These are phyloP conservation scores for Metarhizium album DNA, from an alignment of 2,329 filamentous ascomycete genomes.

Conservation along the genomic window DNA sequence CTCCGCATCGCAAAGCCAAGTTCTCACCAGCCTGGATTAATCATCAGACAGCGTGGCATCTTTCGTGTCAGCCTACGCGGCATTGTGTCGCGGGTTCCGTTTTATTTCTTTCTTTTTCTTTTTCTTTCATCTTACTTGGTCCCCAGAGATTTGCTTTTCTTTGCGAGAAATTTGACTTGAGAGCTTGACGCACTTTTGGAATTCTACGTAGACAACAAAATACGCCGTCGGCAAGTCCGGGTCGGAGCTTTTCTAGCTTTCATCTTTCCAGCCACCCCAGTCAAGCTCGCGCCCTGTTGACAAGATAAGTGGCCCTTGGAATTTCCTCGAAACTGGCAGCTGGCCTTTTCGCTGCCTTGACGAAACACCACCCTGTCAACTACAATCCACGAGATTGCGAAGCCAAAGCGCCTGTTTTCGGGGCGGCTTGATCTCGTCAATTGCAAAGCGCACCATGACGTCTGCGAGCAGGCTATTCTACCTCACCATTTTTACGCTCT, in stretches of 20 bases:
- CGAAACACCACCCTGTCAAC: neutral
- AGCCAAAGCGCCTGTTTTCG: neutral
- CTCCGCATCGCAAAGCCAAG: neutral
- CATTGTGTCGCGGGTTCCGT: no score
- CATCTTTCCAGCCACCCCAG: neutral
- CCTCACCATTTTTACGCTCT: constrained; percentile 45
- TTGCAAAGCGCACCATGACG: constrained; percentile 30
- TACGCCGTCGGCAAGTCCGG: neutral
- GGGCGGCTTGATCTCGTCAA: neutral
- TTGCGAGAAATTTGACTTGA: neutral
- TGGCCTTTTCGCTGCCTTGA: neutral
- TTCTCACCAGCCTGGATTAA: neutral
- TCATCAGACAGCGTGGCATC: constrained; percentile 15
- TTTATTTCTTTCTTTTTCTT: neutral
- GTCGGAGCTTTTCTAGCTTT: neutral
- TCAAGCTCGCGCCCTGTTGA: neutral
- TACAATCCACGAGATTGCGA: neutral
- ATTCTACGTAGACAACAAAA: neutral
- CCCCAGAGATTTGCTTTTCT: neutral
- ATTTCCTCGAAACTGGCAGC: no score
- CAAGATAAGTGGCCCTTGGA: neutral
- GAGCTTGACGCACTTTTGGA: neutral
- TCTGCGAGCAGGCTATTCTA: constrained; percentile 44
- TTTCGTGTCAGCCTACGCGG: constrained; percentile 8
- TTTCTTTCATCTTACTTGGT: neutral